Conservation (phyloP, 208 protist species). For the Leishmania gerbilli region DNA sequence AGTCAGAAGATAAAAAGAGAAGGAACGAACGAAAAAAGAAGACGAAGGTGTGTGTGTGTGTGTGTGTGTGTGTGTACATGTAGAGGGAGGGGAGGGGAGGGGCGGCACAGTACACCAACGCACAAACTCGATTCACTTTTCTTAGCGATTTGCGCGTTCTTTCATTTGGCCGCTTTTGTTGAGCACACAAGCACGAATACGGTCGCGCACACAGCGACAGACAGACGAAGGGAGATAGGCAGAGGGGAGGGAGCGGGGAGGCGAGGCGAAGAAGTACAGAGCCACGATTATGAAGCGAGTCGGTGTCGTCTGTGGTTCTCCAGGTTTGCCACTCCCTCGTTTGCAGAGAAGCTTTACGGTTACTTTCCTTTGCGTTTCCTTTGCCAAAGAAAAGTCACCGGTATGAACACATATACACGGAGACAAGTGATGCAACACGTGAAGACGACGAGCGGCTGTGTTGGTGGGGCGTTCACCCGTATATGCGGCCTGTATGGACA, state of each 20-base stretch:
- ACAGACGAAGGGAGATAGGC: neutral
- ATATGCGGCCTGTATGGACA: neutral
- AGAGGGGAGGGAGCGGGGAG: neutral
- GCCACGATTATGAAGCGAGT: neutral
- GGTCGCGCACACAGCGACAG: too few relatives aligned
- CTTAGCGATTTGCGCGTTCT: too few relatives aligned
- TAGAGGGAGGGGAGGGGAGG: too few relatives aligned
- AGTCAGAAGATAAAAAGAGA: too few relatives aligned
- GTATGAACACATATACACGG: neutral
- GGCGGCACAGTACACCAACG: too few relatives aligned
- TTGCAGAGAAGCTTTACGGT: neutral
- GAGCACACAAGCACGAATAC: too few relatives aligned
- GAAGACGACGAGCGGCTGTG: neutral
- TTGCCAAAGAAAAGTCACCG: neutral
- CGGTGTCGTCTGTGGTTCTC: neutral
- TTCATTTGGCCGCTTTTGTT: too few relatives aligned
- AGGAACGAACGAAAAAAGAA: too few relatives aligned
- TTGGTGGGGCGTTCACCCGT: neutral
- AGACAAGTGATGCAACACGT: neutral
- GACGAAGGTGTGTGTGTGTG: too few relatives aligned
- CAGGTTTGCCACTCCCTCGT: neutral
- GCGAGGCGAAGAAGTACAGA: neutral
- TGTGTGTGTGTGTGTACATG: too few relatives aligned
- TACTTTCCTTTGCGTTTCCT: neutral
- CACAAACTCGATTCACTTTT: too few relatives aligned